Percentiles rank a stretch among this genome's conserved stretches.
Conservation (phyloP, 2,329 filamentous ascomycete species). For the Ophiostoma pallidulum region DNA sequence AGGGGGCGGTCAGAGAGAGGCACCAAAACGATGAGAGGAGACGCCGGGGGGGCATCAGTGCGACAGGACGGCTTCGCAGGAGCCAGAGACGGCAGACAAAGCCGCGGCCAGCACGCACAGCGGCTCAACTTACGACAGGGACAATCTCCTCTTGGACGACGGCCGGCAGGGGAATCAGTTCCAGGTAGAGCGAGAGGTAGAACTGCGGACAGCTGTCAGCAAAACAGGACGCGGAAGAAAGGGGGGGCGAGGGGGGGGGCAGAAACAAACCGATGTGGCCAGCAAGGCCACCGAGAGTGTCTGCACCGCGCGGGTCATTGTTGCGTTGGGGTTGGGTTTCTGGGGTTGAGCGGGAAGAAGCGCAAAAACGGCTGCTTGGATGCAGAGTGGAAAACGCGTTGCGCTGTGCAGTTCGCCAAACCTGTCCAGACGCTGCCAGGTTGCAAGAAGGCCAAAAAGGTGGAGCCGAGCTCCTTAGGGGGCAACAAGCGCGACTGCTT, state of each 20-base stretch:
- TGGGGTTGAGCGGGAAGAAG: too few species aligned
- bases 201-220: constrained; percentile 50
- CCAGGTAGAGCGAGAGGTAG: constrained; percentile 78
- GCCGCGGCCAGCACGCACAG: too few species aligned
- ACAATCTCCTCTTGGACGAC: constrained; percentile 77
- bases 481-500: too few species aligned
- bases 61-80: too few species aligned
- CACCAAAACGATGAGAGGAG: background rate
- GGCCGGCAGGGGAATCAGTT: constrained; percentile 69
- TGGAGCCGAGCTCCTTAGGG: too few species aligned
- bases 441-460: constrained; percentile 8
- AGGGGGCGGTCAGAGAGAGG: background rate
- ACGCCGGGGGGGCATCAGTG: background rate
- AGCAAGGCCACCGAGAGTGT: constrained; percentile 82
- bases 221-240: background rate
- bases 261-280: constrained; percentile 70
- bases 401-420: background rate
- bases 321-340: too few species aligned
- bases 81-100: too few species aligned
- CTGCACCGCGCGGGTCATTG: constrained; percentile 90
- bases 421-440: constrained; percentile 4
- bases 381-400: background rate
- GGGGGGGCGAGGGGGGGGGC: background rate
- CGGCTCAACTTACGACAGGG: constrained; percentile 75
- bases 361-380: too few species aligned